Evolutionary conservation across 2,329 filamentous ascomycete species (phyloP), one percentile per base, ranked within the genome.

Genomic region (Sporothrix sp.): DNA sequence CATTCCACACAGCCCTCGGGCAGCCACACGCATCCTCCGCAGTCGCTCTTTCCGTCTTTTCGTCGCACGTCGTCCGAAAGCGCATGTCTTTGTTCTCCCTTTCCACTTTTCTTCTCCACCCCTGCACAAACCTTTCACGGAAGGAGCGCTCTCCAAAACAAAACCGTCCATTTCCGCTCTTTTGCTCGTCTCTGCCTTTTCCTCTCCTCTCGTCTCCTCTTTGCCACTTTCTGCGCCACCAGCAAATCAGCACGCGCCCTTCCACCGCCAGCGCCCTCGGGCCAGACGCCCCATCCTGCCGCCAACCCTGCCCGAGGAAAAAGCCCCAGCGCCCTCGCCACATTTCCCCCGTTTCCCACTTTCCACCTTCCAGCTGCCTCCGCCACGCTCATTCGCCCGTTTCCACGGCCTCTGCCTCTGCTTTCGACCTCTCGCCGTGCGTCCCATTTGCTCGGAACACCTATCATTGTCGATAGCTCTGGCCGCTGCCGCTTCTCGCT

Each of bases 201-300:
- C 27, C 46, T 20, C 11, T 43, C 23, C 18, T 30, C 27, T 23
- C 21, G 10, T 36, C 38, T 36, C 38, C 27, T 33, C 30, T 14
- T 37, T 33, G 11, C 4, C 20, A 20, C 10, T 37, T 36, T 35
- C 18, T 25, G 10, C 20, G 27, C 37, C 46, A 25, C 36, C 55
- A 52, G 53, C 73, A 76, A 76, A 76, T 76, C 74, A 77, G 68
- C 68, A 66, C 65, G 60, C 65, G 65, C 63, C 62, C 62, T 65
- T 62, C 60, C 64, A 60, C 61, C 64, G 61, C 65, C 64, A 65
- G 63, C 60, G 13, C 47, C 10, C 42, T 20, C 35, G n/a, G 40
- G 38, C 36, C 16, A 38, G 20, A 38, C 36, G 13, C 20, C 14
- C 13, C 39, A 8, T 8, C 37, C 20, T 23, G 10, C 20, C 20